A percentile compares a stretch with the other conserved stretches of the same genome.
phyloP scores from a whole-genome alignment of 2,329 filamentous ascomycete species.

The Aspergillus caelatus region DNA sequence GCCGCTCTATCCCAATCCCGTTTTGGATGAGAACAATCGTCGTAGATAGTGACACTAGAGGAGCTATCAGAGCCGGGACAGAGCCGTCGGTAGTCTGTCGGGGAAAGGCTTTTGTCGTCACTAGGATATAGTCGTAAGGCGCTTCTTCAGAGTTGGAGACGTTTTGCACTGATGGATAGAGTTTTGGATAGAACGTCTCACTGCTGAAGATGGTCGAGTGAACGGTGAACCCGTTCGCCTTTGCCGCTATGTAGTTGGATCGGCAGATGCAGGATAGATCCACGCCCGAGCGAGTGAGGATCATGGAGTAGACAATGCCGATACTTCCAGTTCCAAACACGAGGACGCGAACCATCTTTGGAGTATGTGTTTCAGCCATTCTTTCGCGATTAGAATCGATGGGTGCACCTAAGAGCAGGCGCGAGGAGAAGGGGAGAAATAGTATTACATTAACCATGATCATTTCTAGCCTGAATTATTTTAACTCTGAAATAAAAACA shows the following conservation, averaged over 20 bases:
- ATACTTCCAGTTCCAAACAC: slow-evolving; percentile 38
- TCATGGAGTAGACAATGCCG: slow-evolving; percentile 33
- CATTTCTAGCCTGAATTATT: too few relatives aligned
- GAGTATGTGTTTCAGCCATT: too few relatives aligned
- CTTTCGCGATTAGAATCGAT: too few relatives aligned
- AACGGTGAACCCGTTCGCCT: slow-evolving; percentile 30
- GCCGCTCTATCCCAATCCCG: slow-evolving; percentile 62
- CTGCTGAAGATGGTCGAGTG: slow-evolving; percentile 13
- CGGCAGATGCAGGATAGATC: slow-evolving; percentile 36
- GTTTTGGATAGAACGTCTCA: slow-evolving; percentile 26
- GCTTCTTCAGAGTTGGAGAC: slow-evolving; percentile 22
- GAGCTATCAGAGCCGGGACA: slow-evolving; percentile 40
- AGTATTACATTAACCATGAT: too few relatives aligned
- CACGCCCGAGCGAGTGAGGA: slow-evolving; percentile 30
- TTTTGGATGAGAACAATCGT: slow-evolving; percentile 65
- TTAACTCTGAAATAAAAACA: too few relatives aligned
- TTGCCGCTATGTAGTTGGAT: slow-evolving; percentile 33
- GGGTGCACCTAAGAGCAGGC: too few relatives aligned
- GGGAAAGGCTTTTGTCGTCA: slow-evolving; percentile 52
- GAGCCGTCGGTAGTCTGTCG: slow-evolving; percentile 33
- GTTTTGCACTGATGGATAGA: slow-evolving; percentile 24
- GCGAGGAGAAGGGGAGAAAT: too few relatives aligned
- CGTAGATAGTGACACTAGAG: slow-evolving; percentile 43
- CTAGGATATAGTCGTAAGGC: slow-evolving; percentile 52
- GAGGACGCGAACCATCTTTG: slow-evolving; percentile 17